Evolutionary conservation across 2,329 filamentous ascomycete genomes (phyloP).

Genomic region (Fusarium oligoseptatum): DNA sequence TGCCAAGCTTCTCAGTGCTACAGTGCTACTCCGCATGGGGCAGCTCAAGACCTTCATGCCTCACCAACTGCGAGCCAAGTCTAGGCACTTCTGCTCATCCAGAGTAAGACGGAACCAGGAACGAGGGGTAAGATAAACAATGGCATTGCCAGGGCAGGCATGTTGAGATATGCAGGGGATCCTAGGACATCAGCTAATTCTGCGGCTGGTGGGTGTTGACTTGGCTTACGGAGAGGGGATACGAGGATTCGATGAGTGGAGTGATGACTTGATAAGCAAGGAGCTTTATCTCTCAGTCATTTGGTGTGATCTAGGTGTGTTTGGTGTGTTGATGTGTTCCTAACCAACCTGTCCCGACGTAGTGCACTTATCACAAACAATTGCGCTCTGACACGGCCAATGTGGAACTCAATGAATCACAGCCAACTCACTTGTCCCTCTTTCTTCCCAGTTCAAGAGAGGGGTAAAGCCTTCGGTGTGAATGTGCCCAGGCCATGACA

Average conservation of each 20-base stretch:
- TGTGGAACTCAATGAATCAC: background rate
- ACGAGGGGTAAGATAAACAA: background rate
- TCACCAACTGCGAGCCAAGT: conserved; percentile 12
- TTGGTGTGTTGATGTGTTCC: too few species aligned
- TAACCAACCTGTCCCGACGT: background rate
- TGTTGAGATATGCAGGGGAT: background rate
- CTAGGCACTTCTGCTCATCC: background rate
- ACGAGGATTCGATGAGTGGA: background rate
- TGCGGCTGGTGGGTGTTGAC: background rate
- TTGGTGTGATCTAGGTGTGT: background rate
- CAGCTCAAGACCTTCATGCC: conserved; percentile 11
- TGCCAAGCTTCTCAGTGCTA: conserved; percentile 19
- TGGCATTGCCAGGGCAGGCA: background rate
- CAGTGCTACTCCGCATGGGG: conserved; percentile 19
- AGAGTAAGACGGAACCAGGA: background rate
- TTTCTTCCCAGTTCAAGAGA: background rate
- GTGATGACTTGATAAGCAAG: background rate
- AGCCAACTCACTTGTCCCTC: background rate
- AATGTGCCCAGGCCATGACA: background rate
- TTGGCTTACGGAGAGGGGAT: background rate
- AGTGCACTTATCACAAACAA: background rate
- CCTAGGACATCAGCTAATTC: background rate
- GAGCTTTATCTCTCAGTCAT: too few species aligned
- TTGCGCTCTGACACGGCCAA: background rate
- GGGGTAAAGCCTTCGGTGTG: background rate